Evolutionary conservation across 2,329 filamentous ascomycete genomes (phyloP).

Genomic region (Penicillium sp.): DNA sequence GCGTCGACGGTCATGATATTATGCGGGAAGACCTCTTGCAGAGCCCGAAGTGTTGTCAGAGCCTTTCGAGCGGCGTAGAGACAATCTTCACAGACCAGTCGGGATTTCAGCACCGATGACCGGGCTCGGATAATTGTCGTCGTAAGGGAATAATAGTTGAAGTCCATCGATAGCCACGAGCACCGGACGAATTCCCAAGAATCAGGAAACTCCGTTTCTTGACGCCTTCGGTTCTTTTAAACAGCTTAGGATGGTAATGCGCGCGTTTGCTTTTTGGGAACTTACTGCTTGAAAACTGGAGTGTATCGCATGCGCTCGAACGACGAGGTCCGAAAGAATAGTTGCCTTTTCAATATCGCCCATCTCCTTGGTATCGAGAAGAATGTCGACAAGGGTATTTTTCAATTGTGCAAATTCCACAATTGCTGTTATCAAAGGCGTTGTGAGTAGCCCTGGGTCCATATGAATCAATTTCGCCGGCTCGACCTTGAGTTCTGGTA

Average conservation of each 20-base stretch:
- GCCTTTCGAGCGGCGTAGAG: slow-evolving; percentile 21
- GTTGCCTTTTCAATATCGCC: slow-evolving; percentile 17
- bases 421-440: slow-evolving; percentile 16
- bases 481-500: slow-evolving; percentile 20
- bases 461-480: slow-evolving; percentile 17
- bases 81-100: slow-evolving; percentile 21
- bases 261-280: background rate
- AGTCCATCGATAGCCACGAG: slow-evolving; percentile 22
- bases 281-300: slow-evolving; percentile 16
- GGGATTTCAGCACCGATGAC: slow-evolving; percentile 23
- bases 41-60: slow-evolving; percentile 15
- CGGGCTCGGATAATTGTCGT: slow-evolving; percentile 22
- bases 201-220: slow-evolving; percentile 13
- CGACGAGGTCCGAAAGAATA: slow-evolving; percentile 18
- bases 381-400: slow-evolving; percentile 8
- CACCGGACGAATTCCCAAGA: slow-evolving; percentile 13
- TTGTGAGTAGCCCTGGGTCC: slow-evolving; percentile 18
- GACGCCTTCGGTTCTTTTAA: slow-evolving; percentile 10
- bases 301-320: slow-evolving; percentile 15
- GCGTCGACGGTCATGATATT: slow-evolving; percentile 13
- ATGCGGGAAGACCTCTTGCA: slow-evolving; percentile 17
- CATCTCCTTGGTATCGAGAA: slow-evolving; percentile 17
- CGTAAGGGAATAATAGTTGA: slow-evolving; percentile 21
- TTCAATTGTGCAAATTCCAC: slow-evolving; percentile 19
- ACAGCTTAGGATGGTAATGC: background rate